Conservation (phyloP, 176 grass and related monocot genomes). For the sorghum (Sorghum bicolor) region DNA sequence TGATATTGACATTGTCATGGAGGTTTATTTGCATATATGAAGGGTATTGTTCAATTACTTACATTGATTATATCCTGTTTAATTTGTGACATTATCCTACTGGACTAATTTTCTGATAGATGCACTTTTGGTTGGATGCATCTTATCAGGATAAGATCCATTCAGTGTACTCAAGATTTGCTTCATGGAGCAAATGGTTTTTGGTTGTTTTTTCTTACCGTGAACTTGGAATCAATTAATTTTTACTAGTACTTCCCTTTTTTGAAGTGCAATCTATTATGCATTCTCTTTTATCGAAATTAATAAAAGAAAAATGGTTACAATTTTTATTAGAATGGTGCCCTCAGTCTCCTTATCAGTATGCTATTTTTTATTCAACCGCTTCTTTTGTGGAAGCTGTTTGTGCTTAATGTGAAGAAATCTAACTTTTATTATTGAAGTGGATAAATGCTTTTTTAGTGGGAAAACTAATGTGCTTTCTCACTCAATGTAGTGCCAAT, state of each 20-base stretch:
- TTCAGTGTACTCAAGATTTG: not conserved
- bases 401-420: slow-evolving; percentile 22
- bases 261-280: not conserved
- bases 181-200: not conserved
- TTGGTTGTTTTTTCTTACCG: not conserved
- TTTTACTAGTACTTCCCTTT: not conserved
- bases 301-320: not conserved
- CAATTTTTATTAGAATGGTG: not conserved
- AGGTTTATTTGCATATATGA: not conserved
- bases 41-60: slow-evolving; percentile 7
- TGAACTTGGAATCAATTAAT: not conserved
- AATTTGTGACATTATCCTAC: not conserved
- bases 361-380: not conserved
- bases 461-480: slow-evolving; percentile 25
- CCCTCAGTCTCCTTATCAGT: not conserved
- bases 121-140: not conserved
- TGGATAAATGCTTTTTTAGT: not conserved
- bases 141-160: not conserved
- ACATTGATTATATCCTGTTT: not conserved
- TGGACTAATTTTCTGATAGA: not conserved
- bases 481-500: slow-evolving; percentile 80
- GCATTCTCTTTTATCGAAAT: not conserved
- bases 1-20: not conserved
- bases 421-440: not conserved
- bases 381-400: not conserved